phyloP scores from a whole-genome alignment of 345 rosid species.

The Erysimum cheiranthoides region DNA sequence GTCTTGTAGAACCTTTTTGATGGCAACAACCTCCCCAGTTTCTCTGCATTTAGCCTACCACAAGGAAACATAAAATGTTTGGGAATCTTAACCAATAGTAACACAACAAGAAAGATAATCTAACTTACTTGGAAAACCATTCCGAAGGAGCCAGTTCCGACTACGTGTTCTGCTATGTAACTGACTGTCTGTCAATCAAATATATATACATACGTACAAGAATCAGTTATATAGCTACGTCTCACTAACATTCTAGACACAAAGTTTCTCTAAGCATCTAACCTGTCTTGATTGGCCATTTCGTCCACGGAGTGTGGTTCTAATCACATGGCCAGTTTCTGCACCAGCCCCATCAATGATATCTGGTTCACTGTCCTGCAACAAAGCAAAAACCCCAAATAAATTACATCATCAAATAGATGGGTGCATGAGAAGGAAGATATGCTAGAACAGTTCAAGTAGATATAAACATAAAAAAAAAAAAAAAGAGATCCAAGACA shows the following conservation, averaged over 20 bases:
- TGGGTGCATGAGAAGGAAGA: background rate
- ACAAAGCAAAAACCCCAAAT: slow-evolving; percentile 14
- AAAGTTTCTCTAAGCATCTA: slow-evolving; percentile 6
- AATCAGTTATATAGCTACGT: background rate
- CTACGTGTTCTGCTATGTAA: slow-evolving; percentile 82
- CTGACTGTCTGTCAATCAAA: slow-evolving; percentile 61
- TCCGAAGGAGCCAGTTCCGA: slow-evolving; percentile 88
- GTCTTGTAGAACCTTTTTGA: slow-evolving; percentile 87
- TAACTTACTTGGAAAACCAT: slow-evolving; percentile 78
- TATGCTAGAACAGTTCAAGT: background rate
- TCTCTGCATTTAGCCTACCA: slow-evolving; percentile 88
- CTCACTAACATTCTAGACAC: slow-evolving; percentile 26
- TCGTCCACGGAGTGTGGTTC: slow-evolving; percentile 87
- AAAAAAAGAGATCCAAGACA: background rate
- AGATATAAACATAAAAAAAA: background rate
- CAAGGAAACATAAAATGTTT: slow-evolving; percentile 27
- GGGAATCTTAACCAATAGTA: background rate
- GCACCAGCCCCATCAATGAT: slow-evolving; percentile 88
- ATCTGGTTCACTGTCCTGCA: slow-evolving; percentile 90
- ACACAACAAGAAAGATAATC: background rate
- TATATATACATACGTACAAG: slow-evolving; percentile 28
- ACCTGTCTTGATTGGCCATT: slow-evolving; percentile 98
- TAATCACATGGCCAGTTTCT: slow-evolving; percentile 90
- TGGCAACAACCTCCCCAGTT: slow-evolving; percentile 85
- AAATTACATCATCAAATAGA: slow-evolving; percentile 1